Conservation (phyloP, 257 asterid species). For the Solanum chiquidenum region DNA sequence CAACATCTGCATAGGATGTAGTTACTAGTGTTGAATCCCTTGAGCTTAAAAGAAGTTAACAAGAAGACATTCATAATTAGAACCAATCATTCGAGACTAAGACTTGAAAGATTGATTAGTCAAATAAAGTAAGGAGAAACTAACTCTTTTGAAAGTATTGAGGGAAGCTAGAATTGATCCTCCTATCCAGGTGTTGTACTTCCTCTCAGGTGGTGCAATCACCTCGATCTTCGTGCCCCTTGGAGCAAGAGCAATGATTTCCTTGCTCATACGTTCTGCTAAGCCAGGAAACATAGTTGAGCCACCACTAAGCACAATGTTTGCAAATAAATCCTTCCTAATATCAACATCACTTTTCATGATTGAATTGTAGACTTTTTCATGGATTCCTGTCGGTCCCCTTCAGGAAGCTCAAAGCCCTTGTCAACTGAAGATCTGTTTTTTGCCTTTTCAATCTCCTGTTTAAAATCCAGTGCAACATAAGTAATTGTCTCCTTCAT, state of each 20-base stretch:
- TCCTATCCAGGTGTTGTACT: neutral
- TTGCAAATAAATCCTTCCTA: neutral
- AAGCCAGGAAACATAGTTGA: neutral
- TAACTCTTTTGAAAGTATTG: no score
- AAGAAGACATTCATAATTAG: neutral
- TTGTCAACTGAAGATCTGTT: neutral
- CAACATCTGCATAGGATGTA: neutral
- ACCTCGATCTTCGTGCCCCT: neutral
- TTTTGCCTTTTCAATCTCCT: no score
- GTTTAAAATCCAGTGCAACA: no score
- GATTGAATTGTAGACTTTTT: neutral
- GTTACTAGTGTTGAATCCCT: neutral
- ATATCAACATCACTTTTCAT: neutral
- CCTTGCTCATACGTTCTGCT: neutral
- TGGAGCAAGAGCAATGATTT: neutral
- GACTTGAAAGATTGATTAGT: neutral
- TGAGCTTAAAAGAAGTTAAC: neutral
- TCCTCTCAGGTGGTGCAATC: neutral
- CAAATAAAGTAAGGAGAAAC: neutral
- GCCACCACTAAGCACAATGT: neutral
- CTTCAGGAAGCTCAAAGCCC: neutral
- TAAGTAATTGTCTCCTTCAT: no score
- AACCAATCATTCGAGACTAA: neutral
- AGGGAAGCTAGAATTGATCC: neutral
- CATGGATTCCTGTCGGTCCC: neutral